Evolutionary conservation across 768 basidiomycete genomes (phyloP).

Genomic region (Rickenella mellea): DNA sequence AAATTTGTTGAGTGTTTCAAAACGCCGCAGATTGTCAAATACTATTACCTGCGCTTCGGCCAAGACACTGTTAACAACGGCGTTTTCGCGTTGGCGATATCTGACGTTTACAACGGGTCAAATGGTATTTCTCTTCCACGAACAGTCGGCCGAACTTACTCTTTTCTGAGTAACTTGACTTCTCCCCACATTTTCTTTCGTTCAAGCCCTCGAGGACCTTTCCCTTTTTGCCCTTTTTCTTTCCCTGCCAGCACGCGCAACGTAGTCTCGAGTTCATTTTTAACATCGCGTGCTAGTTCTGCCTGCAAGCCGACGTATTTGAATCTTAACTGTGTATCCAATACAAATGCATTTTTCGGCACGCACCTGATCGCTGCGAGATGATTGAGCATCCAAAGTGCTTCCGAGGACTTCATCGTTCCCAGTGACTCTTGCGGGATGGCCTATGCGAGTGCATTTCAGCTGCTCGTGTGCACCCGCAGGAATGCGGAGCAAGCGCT

Average conservation of each 20-base stretch:
- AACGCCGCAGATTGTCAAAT: neutral
- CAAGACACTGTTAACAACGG: slow-evolving; percentile 75
- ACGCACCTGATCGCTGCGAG: slow-evolving; percentile 57
- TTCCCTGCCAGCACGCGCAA: slow-evolving; percentile 60
- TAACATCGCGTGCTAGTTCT: slow-evolving; percentile 80
- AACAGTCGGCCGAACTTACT: slow-evolving; percentile 44
- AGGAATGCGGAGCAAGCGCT: slow-evolving; percentile 66
- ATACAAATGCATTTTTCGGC: neutral
- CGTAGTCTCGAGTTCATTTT: slow-evolving; percentile 68
- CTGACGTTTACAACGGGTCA: slow-evolving; percentile 27
- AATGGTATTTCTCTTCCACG: neutral
- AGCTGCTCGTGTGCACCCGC: slow-evolving; percentile 37
- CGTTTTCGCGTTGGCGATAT: slow-evolving; percentile 81
- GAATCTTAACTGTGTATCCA: neutral
- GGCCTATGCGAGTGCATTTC: slow-evolving; percentile 82
- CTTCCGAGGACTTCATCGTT: slow-evolving; percentile 55
- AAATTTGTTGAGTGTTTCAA: neutral
- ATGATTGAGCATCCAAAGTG: slow-evolving; percentile 66
- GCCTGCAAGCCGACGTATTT: slow-evolving; percentile 36
- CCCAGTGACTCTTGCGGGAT: slow-evolving; percentile 87
- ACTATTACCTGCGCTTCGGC: slow-evolving; percentile 57
- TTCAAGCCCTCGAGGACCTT: slow-evolving; percentile 59
- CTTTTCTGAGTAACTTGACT: slow-evolving; percentile 79
- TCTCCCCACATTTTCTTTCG: slow-evolving; percentile 83
- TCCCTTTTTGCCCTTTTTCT: slow-evolving; percentile 67